Conservation (phyloP, 495 filamentous ascomycete species). For the Aspergillus panamensis region DNA sequence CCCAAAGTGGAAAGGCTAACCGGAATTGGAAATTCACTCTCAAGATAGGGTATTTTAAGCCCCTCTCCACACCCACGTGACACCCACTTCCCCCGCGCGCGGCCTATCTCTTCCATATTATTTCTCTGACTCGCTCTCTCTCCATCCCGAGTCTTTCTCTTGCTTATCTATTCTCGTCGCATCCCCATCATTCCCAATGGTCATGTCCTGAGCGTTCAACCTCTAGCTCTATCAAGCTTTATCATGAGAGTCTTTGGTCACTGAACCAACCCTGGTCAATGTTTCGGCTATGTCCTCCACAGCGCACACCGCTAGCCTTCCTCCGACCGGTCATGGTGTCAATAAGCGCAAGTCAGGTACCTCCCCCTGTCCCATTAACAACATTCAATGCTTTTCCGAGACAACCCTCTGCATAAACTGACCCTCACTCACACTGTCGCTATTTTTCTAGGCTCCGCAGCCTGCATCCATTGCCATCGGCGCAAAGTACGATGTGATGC, state of each 20-base stretch:
- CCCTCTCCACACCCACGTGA: constrained; percentile 13
- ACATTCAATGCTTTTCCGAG: too few relatives aligned
- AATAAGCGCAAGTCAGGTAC: constrained; percentile 33
- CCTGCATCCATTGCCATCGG: constrained; percentile 48
- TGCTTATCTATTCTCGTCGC: neutral
- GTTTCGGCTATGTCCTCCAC: constrained; percentile 32
- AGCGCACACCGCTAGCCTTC: constrained; percentile 21
- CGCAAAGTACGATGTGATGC: constrained; percentile 51
- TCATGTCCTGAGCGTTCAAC: constrained; percentile 10
- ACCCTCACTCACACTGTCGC: neutral
- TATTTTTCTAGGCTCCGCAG: constrained; percentile 36
- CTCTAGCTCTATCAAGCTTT: neutral
- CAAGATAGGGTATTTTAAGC: too few relatives aligned
- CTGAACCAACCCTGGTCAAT: constrained; percentile 21
- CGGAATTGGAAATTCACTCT: too few relatives aligned
- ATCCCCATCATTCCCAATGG: neutral
- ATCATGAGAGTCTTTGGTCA: constrained; percentile 20
- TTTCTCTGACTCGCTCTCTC: constrained; percentile 6
- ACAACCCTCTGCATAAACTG: too few relatives aligned
- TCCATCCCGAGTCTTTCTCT: too few relatives aligned
- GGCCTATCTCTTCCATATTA: neutral
- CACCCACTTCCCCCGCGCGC: constrained; percentile 1
- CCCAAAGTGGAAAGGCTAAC: too few relatives aligned
- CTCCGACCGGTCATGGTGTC: constrained; percentile 26
- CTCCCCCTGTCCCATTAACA: neutral